phyloP scores from a whole-genome alignment of 139 green algal genomes.

The Limnomonas spitsbergensis region DNA sequence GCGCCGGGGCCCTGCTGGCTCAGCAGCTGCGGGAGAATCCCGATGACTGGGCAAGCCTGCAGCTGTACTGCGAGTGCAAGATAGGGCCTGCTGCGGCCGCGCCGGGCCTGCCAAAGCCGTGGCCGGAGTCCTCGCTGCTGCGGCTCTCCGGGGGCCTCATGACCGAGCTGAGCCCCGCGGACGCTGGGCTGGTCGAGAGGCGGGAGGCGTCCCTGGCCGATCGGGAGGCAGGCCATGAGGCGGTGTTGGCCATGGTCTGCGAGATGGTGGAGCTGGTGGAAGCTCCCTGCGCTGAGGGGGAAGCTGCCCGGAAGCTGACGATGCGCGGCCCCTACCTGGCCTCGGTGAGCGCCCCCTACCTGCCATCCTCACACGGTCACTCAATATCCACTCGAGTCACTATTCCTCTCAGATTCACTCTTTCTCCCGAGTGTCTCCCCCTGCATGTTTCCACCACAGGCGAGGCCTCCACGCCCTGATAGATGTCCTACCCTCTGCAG shows the following conservation, averaged over 20 bases:
- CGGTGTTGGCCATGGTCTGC: background rate
- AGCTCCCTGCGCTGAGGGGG: too few relatives aligned
- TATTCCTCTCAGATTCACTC: too few relatives aligned
- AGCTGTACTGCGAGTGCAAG: constrained; percentile 59
- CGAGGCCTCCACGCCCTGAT: too few relatives aligned
- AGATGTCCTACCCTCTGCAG: background rate
- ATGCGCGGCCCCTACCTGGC: constrained; percentile 13
- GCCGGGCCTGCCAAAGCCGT: background rate
- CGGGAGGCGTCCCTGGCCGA: background rate
- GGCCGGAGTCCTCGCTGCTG: constrained; percentile 15
- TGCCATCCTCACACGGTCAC: too few relatives aligned
- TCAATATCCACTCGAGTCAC: too few relatives aligned
- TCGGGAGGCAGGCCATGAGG: too few relatives aligned
- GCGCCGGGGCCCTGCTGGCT: constrained; percentile 25
- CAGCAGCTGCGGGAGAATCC: constrained; percentile 27
- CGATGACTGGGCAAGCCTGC: constrained; percentile 54
- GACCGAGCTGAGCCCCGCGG: background rate
- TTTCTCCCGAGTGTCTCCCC: too few relatives aligned
- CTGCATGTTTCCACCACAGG: too few relatives aligned
- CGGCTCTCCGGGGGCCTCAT: background rate
- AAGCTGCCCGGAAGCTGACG: constrained; percentile 8
- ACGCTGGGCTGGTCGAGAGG: background rate
- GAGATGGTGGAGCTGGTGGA: background rate
- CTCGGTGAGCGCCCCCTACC: background rate
- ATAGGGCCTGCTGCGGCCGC: constrained; percentile 22